Conservation (phyloP, 805 yeast species). For the Wickerhamiella sorbophila region DNA sequence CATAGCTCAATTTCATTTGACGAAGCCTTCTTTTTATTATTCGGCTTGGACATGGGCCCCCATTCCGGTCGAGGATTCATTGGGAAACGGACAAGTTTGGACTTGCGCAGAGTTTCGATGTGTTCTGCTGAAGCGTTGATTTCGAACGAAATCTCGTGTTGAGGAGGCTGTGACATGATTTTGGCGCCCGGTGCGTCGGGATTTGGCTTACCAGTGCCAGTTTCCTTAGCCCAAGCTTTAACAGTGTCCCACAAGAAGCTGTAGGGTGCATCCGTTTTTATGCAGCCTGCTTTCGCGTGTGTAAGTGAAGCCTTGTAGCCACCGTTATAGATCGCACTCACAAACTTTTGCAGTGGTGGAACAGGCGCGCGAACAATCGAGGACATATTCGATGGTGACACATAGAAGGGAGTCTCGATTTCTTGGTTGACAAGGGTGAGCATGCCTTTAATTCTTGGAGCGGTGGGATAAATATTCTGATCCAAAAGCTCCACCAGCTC, state of each 20-base stretch:
- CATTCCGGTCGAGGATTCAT: slow-evolving; percentile 87
- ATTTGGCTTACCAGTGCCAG: slow-evolving; percentile 22
- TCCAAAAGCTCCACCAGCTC: slow-evolving; percentile 38
- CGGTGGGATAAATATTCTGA: slow-evolving; percentile 54
- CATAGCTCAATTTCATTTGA: too few relatives aligned
- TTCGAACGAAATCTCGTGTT: slow-evolving; percentile 37
- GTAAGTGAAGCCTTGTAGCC: slow-evolving; percentile 77
- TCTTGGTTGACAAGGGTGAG: slow-evolving; percentile 69
- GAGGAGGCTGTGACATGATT: slow-evolving; percentile 19
- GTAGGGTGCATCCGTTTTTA: slow-evolving; percentile 88
- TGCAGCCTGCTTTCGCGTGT: slow-evolving; percentile 72
- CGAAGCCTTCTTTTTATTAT: slow-evolving; percentile 4
- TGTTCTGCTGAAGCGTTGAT: slow-evolving; percentile 40
- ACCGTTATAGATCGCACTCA: slow-evolving; percentile 69
- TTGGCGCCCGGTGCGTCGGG: slow-evolving; percentile 24
- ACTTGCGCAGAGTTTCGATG: slow-evolving; percentile 48
- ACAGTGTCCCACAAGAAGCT: slow-evolving; percentile 59
- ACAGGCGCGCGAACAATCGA: slow-evolving; percentile 69
- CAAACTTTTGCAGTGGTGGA: slow-evolving; percentile 57
- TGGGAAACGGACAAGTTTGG: slow-evolving; percentile 77
- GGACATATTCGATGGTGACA: slow-evolving; percentile 63
- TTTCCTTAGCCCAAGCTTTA: slow-evolving; percentile 42
- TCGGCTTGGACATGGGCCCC: slow-evolving; percentile 80
- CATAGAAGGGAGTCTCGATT: slow-evolving; percentile 57
- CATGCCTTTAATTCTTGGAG: slow-evolving; percentile 84